These are phyloP conservation scores for Penicillium italicum DNA, from an alignment of 2,329 filamentous ascomycete genomes.

Conservation along the genomic window DNA sequence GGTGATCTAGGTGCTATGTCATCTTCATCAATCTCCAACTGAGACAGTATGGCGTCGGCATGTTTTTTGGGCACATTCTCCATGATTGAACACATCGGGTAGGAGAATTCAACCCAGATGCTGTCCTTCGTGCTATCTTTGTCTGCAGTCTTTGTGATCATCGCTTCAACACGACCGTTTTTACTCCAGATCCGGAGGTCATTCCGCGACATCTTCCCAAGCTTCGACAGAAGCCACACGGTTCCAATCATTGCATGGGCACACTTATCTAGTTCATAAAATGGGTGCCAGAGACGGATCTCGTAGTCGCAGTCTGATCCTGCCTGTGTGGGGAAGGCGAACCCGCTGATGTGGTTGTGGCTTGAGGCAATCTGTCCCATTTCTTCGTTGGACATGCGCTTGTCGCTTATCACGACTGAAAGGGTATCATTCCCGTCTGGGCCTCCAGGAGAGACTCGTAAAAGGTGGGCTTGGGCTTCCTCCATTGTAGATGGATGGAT, in stretches of 20 bases:
- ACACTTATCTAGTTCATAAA: neutral
- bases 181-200: constrained; percentile 1
- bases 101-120: neutral
- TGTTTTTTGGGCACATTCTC: neutral
- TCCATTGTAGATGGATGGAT: constrained; percentile 2
- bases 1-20: neutral
- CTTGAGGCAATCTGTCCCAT: neutral
- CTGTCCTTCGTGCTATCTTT: neutral
- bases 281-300: neutral
- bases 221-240: constrained; percentile 13
- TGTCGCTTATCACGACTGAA: neutral
- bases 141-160: neutral
- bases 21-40: neutral
- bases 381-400: neutral
- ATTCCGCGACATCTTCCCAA: neutral
- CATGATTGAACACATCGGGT: neutral
- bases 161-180: constrained; percentile 2
- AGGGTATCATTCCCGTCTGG: neutral
- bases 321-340: neutral
- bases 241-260: constrained; percentile 11
- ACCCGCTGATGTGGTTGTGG: neutral
- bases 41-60: neutral
- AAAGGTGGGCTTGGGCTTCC: neutral
- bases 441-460: neutral
- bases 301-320: neutral